Percentiles rank a stretch among this genome's conserved stretches.
These are phyloP conservation scores for Boletus tylopilopsis DNA, from an alignment of 768 basidiomycete species.

Conservation along the genomic window DNA sequence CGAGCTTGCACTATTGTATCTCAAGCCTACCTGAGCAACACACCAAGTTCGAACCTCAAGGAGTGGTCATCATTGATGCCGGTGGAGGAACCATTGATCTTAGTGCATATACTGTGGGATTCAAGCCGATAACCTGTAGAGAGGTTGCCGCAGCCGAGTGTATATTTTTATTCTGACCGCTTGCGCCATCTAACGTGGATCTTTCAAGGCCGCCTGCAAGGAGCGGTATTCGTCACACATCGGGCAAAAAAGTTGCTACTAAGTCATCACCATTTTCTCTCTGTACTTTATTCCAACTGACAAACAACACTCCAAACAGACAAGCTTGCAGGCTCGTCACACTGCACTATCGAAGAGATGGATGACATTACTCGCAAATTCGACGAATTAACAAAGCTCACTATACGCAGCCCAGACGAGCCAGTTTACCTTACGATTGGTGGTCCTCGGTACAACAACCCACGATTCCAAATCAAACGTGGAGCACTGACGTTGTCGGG, in stretches of 20 bases:
- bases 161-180: not conserved
- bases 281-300: not conserved
- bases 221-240: slow-evolving; percentile 45
- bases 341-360: slow-evolving; percentile 3
- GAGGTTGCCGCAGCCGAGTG: slow-evolving; percentile 33
- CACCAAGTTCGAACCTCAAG: slow-evolving; percentile 23
- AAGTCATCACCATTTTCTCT: slow-evolving; percentile 22
- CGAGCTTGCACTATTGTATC: slow-evolving; percentile 35
- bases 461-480: slow-evolving; percentile 1
- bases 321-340: slow-evolving; percentile 3
- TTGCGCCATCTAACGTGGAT: not conserved
- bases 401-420: not conserved
- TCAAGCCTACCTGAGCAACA: slow-evolving; percentile 27
- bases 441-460: not conserved
- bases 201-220: slow-evolving; percentile 39
- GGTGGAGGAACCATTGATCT: slow-evolving; percentile 39
- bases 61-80: slow-evolving; percentile 40
- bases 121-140: slow-evolving; percentile 23
- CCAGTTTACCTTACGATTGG: slow-evolving; percentile 1
- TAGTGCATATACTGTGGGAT: slow-evolving; percentile 31
- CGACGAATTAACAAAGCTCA: slow-evolving; percentile 8
- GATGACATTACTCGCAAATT: slow-evolving; percentile 2
- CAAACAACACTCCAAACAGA: not conserved
- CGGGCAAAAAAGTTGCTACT: slow-evolving; percentile 34
- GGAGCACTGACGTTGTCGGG: slow-evolving; percentile 7